These are phyloP conservation scores for Marasmius tenuissimus DNA, from an alignment of 1,284 basidiomycete genomes.

Conservation along the genomic window DNA sequence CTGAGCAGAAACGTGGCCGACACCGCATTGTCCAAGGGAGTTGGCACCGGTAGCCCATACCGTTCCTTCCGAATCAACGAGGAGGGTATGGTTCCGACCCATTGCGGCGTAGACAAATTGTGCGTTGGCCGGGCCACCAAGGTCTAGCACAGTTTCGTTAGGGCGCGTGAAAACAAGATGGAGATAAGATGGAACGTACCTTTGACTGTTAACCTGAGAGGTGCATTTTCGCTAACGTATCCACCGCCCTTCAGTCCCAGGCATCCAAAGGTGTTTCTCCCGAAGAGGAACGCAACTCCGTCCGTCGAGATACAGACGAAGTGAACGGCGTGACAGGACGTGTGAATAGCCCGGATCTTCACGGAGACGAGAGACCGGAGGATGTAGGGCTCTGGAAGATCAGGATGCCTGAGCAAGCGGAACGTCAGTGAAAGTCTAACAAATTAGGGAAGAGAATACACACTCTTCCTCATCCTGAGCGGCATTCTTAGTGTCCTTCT, in stretches of 20 bases:
- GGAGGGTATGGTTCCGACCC: constrained; percentile 79
- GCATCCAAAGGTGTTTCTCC: constrained; percentile 67
- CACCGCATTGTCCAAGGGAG: constrained; percentile 83
- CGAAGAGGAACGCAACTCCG: constrained; percentile 86
- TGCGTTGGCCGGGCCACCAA: constrained; percentile 63
- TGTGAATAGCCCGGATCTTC: constrained; percentile 68
- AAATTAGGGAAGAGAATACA: constrained; percentile 26
- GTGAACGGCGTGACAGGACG: constrained; percentile 73
- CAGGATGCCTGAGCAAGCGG: constrained; percentile 47
- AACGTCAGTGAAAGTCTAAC: constrained; percentile 4
- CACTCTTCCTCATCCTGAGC: constrained; percentile 43
- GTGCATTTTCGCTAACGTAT: constrained; percentile 71
- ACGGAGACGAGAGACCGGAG: constrained; percentile 86
- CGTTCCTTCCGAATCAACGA: constrained; percentile 80
- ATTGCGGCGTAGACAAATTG: constrained; percentile 81
- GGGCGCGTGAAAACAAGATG: too few species aligned
- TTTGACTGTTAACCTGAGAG: constrained; percentile 22
- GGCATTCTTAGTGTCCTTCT: constrained; percentile 54
- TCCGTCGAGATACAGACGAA: constrained; percentile 73
- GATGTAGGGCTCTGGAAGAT: constrained; percentile 85
- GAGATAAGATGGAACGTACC: background rate
- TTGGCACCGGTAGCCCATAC: constrained; percentile 88
- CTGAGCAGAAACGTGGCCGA: constrained; percentile 57
- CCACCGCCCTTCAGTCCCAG: constrained; percentile 51
- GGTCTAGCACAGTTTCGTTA: constrained; percentile 53